phyloP scores from a whole-genome alignment of 2,329 filamentous ascomycete species.

The Mariannaea elegans region DNA sequence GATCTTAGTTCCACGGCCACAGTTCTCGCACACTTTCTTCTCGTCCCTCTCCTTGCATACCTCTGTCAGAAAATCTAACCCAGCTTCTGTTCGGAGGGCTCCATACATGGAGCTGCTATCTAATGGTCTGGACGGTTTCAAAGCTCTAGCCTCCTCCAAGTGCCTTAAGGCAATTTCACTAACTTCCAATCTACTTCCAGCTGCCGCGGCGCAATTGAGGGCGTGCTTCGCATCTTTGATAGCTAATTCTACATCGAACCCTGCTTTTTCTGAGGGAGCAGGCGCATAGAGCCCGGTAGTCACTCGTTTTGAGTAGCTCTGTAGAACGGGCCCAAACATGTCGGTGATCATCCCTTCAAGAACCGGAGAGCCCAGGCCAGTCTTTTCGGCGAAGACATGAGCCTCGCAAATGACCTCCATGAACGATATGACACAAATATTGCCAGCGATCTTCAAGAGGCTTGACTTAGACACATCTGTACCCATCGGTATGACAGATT shows the following conservation, averaged over 20 bases:
- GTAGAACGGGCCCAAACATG: slow-evolving; percentile 41
- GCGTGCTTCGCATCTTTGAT: slow-evolving; percentile 21
- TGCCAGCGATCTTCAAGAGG: slow-evolving; percentile 54
- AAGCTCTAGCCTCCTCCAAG: slow-evolving; percentile 8
- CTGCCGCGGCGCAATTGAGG: slow-evolving; percentile 1
- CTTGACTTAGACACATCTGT: slow-evolving; percentile 51
- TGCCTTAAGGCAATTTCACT: slow-evolving; percentile 13
- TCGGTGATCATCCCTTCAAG: slow-evolving; percentile 41
- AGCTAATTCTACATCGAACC: slow-evolving; percentile 15
- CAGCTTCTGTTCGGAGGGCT: slow-evolving; percentile 6
- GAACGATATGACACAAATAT: slow-evolving; percentile 43
- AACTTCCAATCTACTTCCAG: slow-evolving; percentile 6
- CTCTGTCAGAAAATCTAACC: too few relatives aligned
- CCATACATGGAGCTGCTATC: slow-evolving; percentile 23
- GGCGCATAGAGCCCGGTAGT: slow-evolving; percentile 42
- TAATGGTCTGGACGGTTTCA: slow-evolving; percentile 5
- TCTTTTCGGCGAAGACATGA: slow-evolving; percentile 44
- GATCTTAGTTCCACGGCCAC: not conserved
- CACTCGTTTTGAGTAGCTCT: slow-evolving; percentile 41
- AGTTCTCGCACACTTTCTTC: not conserved
- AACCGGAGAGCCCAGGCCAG: slow-evolving; percentile 33
- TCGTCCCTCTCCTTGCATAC: too few relatives aligned
- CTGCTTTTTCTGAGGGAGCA: not conserved
- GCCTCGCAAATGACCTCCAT: slow-evolving; percentile 42
- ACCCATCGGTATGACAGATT: slow-evolving; percentile 51